Base-by-base conservation (phyloP, 1,284 basidiomycete species). In the Wallemia mellicola region DNA sequence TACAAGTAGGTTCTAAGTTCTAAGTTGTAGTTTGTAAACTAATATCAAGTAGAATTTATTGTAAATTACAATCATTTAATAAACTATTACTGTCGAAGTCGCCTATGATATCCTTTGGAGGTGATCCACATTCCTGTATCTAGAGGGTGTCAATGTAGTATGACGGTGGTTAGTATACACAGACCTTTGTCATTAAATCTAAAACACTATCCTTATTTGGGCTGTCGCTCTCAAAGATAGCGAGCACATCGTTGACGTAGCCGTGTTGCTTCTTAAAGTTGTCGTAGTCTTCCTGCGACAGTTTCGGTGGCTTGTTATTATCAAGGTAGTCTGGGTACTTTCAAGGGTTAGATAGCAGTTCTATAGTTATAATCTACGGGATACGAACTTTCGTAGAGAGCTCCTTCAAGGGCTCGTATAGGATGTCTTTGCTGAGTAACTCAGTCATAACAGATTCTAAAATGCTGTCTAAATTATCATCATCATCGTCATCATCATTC, bases 361-460 rank as follows among this genome's bases (percentile, higher is more conserved):
- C n/a, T 19, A 27, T 24, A 55, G 61, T 27, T 24, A 25, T 24
- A 48, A 60, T 24, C 30, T 57, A 28, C 61, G 38, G 24, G 61
- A 28, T 7, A 64, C 70, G 60, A 64, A 85, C 89, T 72, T 89
- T 88, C 19, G 83, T 79, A 19, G 79, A 75, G 28, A 98, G 72
- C 67, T 96, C 92, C 64, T 83, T 83, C 65, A 96, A 71, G 0
- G 92, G 91, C 64, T 94, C 89, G 66, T 95, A 86, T 22, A 94
- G 71, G 11, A 96, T 77, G 1, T 96, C 88, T 68, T 88, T 89
- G 69, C 80, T 82, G 86, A 98, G 88, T 57, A 98, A 75, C 67
- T 89, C 82, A 19, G 78, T 77, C 89, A 92, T 88, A 83, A 96
- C 86, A 38, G 74, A 78, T 68, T 96, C 87, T 24, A 98, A 74